These are phyloP conservation scores for Sphaerulina populicola DNA, from an alignment of 2,329 filamentous ascomycete species.

Conservation along the genomic window DNA sequence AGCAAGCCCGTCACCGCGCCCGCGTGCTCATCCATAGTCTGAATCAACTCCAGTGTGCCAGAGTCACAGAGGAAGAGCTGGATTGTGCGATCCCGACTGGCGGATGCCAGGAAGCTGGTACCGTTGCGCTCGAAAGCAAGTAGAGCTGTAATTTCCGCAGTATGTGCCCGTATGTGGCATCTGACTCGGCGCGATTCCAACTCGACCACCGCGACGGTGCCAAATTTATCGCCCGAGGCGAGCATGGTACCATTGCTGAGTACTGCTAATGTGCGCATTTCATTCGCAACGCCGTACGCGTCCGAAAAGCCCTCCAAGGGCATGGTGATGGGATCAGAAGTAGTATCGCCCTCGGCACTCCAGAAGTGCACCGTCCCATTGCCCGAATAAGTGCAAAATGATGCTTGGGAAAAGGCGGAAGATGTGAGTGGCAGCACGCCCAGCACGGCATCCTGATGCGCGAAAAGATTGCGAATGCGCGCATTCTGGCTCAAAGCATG, in stretches of 20 bases:
- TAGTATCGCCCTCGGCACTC: constrained; percentile 63
- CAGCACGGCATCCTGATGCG: constrained; percentile 53
- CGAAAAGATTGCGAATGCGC: constrained; percentile 40
- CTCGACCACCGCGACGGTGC: constrained; percentile 59
- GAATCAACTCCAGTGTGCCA: constrained; percentile 55
- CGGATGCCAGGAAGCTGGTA: constrained; percentile 65
- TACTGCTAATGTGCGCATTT: constrained; percentile 51
- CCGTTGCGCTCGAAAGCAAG: constrained; percentile 58
- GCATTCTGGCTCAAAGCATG: constrained; percentile 5
- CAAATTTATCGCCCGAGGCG: constrained; percentile 76
- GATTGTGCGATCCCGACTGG: constrained; percentile 80
- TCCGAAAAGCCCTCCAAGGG: constrained; percentile 56
- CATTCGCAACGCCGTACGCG: constrained; percentile 46
- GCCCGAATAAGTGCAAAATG: constrained; percentile 84
- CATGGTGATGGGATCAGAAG: constrained; percentile 52
- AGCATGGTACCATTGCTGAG: constrained; percentile 58
- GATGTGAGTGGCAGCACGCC: constrained; percentile 61
- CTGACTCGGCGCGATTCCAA: constrained; percentile 52
- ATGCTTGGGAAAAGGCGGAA: constrained; percentile 54
- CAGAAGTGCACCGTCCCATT: constrained; percentile 76
- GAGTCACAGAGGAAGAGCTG: constrained; percentile 68
- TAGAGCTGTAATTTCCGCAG: constrained; percentile 75
- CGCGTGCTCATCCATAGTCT: constrained; percentile 86
- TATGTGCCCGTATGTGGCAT: constrained; percentile 75
- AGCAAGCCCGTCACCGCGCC: constrained; percentile 73